These are phyloP conservation scores for Furcasterigmium sp. DNA, from an alignment of 2,329 filamentous ascomycete species.

Conservation along the genomic window DNA sequence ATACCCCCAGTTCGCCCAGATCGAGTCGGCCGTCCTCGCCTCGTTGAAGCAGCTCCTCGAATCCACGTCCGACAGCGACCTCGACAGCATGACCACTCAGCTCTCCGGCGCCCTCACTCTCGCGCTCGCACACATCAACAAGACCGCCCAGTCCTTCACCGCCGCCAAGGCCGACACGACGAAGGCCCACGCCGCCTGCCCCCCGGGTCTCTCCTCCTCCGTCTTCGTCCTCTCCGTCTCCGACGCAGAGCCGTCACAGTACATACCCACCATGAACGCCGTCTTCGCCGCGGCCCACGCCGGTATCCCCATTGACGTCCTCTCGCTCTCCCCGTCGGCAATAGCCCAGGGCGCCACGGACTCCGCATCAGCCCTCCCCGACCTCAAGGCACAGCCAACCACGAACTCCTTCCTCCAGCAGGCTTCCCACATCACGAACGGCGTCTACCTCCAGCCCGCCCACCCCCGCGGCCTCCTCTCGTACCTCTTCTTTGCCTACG, in stretches of 20 bases:
- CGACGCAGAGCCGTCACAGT: slow-evolving; percentile 78
- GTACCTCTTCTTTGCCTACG: slow-evolving; percentile 90
- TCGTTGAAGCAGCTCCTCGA: slow-evolving; percentile 71
- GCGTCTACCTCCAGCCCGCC: slow-evolving; percentile 46
- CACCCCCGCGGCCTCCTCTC: slow-evolving; percentile 72
- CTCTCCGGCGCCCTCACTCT: slow-evolving; percentile 88
- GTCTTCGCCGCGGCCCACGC: slow-evolving; percentile 92
- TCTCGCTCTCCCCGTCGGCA: slow-evolving; percentile 57
- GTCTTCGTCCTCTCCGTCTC: slow-evolving; percentile 90
- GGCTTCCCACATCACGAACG: slow-evolving; percentile 61
- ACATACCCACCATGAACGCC: slow-evolving; percentile 97
- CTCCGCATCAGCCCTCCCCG: background rate
- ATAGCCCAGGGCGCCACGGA: background rate
- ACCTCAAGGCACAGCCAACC: slow-evolving; percentile 31
- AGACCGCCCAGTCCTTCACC: slow-evolving; percentile 62
- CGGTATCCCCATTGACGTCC: slow-evolving; percentile 85
- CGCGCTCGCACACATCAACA: slow-evolving; percentile 86
- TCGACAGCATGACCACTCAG: slow-evolving; percentile 75
- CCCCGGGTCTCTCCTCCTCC: slow-evolving; percentile 61
- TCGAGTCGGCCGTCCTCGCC: slow-evolving; percentile 73
- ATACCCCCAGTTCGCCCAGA: slow-evolving; percentile 83
- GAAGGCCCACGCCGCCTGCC: slow-evolving; percentile 20
- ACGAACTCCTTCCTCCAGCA: slow-evolving; percentile 92
- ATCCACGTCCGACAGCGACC: slow-evolving; percentile 58
- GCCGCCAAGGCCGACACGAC: slow-evolving; percentile 32